Evolutionary conservation across 2,329 filamentous ascomycete species (phyloP).

Genomic region (Calonectria hawksworthii): DNA sequence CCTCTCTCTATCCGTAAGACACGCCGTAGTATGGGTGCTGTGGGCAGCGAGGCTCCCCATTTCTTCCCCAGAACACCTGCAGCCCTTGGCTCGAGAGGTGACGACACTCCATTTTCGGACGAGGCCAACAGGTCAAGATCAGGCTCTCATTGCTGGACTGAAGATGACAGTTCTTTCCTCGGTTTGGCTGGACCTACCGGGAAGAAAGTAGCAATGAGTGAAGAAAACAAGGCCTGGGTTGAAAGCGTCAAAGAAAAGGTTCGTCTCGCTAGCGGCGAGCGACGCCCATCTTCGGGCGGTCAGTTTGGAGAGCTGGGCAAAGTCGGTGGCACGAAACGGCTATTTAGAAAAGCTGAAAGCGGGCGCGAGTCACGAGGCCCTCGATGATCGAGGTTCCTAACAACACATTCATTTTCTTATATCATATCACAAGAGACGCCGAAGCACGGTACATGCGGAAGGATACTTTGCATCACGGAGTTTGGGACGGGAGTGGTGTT

Average conservation of each 20-base stretch:
- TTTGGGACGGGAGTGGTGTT: slow-evolving; percentile 37
- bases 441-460: slow-evolving; percentile 35
- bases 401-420: slow-evolving; percentile 13
- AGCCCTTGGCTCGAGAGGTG: slow-evolving; percentile 45
- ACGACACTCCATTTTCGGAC: slow-evolving; percentile 60
- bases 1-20: slow-evolving; percentile 69
- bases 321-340: slow-evolving; percentile 79
- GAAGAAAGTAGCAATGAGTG: slow-evolving; percentile 76
- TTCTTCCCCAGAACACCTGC: slow-evolving; percentile 60
- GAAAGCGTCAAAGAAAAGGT: slow-evolving; percentile 88
- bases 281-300: slow-evolving; percentile 49
- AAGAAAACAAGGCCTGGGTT: slow-evolving; percentile 84
- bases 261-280: slow-evolving; percentile 75
- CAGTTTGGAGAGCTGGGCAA: slow-evolving; percentile 79
- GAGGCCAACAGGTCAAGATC: slow-evolving; percentile 63
- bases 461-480: slow-evolving; percentile 43
- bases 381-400: slow-evolving; percentile 18
- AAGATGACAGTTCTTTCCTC: slow-evolving; percentile 71
- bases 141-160: slow-evolving; percentile 70
- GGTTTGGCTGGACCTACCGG: slow-evolving; percentile 79
- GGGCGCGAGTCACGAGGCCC: slow-evolving; percentile 42
- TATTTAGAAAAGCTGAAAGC: slow-evolving; percentile 69
- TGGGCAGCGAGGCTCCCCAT: slow-evolving; percentile 48
- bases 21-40: slow-evolving; percentile 60
- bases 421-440: slow-evolving; percentile 31